Evolutionary conservation across 768 basidiomycete species (phyloP).

Genomic region (Imleria badia): DNA sequence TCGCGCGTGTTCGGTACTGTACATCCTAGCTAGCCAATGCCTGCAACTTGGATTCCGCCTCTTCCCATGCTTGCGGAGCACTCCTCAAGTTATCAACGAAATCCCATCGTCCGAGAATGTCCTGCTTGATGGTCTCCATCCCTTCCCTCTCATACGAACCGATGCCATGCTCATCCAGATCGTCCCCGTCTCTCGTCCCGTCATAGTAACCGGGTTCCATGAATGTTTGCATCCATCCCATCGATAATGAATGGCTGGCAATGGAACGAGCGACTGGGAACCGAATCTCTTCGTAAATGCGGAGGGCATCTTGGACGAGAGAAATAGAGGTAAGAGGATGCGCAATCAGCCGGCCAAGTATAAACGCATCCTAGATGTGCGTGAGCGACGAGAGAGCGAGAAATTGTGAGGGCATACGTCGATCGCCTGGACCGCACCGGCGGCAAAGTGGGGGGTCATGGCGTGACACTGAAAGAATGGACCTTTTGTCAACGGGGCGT

Average conservation of each 20-base stretch:
- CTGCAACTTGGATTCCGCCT: conserved; percentile 14
- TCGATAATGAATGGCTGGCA: conserved; percentile 12
- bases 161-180: conserved; percentile 8
- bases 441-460: neutral
- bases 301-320: neutral
- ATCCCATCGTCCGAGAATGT: conserved; percentile 15
- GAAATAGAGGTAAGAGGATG: conserved; percentile 8
- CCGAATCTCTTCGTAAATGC: conserved; percentile 5
- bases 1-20: no score
- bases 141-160: conserved; percentile 16
- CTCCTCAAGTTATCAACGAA: conserved; percentile 8
- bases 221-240: conserved; percentile 20
- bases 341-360: conserved; percentile 18
- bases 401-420: neutral
- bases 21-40: neutral
- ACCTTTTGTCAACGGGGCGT: no score
- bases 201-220: conserved; percentile 18
- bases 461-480: neutral
- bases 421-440: neutral
- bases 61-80: conserved; percentile 14
- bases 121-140: conserved; percentile 15
- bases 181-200: conserved; percentile 10
- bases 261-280: conserved; percentile 15
- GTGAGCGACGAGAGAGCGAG: neutral
- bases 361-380: conserved; percentile 12